These are phyloP conservation scores for Pestalotiopsis sp. DNA, from an alignment of 2,329 filamentous ascomycete genomes.

Conservation along the genomic window DNA sequence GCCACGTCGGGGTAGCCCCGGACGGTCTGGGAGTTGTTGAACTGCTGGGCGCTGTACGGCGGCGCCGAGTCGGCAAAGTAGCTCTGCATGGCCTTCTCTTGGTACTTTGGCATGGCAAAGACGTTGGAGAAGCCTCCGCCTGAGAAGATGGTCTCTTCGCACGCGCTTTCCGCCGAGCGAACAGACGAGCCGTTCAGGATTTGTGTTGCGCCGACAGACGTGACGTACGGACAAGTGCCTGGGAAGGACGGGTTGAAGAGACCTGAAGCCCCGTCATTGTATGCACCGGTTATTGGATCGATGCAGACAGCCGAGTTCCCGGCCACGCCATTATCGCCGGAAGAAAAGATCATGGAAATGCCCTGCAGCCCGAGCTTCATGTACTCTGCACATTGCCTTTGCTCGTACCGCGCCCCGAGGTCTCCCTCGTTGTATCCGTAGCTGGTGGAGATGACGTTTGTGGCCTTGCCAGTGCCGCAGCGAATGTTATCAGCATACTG, in stretches of 20 bases:
- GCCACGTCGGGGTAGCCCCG: constrained; percentile 53
- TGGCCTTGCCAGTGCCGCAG: constrained; percentile 32
- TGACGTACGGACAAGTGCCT: constrained; percentile 51
- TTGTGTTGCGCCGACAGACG: constrained; percentile 55
- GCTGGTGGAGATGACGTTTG: constrained; percentile 58
- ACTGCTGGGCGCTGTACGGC: constrained; percentile 44
- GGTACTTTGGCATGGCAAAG: constrained; percentile 50
- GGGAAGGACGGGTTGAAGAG: constrained; percentile 52
- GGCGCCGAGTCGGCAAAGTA: constrained; percentile 45
- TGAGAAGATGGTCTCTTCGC: constrained; percentile 48
- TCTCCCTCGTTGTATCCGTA: constrained; percentile 57
- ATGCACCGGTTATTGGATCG: constrained; percentile 30
- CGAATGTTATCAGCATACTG: constrained; percentile 31
- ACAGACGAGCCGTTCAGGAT: constrained; percentile 42
- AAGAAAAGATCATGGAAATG: constrained; percentile 46
- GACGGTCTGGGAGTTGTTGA: constrained; percentile 46
- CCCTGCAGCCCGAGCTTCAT: constrained; percentile 60
- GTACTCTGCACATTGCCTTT: constrained; percentile 58
- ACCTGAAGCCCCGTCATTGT: constrained; percentile 31
- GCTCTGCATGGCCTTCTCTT: constrained; percentile 39
- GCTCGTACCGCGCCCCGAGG: constrained; percentile 49
- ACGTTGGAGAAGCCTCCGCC: constrained; percentile 54
- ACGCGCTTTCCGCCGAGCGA: constrained; percentile 44
- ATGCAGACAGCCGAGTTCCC: constrained; percentile 41
- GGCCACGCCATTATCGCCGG: constrained; percentile 52